Base-by-base conservation (phyloP, 176 grass and related monocot genomes). In the Phyllostachys edulis region DNA sequence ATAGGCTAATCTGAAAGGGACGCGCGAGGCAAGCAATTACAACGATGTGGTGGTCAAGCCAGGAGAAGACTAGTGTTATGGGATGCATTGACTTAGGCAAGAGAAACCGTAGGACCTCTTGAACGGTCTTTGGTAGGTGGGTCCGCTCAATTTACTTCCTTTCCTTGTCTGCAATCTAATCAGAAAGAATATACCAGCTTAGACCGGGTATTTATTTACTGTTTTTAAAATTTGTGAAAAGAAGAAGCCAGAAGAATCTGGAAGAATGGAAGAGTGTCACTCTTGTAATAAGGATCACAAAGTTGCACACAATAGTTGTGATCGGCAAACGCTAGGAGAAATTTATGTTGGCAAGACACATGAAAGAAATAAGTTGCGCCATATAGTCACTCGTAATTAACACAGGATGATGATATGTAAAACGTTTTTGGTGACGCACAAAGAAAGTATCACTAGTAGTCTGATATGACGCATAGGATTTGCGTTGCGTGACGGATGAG, bases 11-110 rank as follows among this genome's bases (percentile, higher is more conserved):
- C n/a, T 13, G 87, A 79, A 27, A 75, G 61, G 60, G 81, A 50
- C 81, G n/a, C 49, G 81, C 59, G 59, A 80, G 81, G 67, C 75
- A 56, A 73, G 56, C 27, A 40, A 18, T 61, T 4, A 17, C 3
- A 38, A 1, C 3, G 10, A 41, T 3, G 21, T 3, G 11, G 34
- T 36, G 20, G 6, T 24, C 59, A 2, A 46, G 64, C 47, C 20
- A 59, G 71, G 13, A 14, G 50, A 34, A 67, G 46, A 75, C 7
- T 6, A 1, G 5, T 6, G 67, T 54, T 63, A 71, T 41, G 73
- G 45, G 13, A 84, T 72, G 80, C 56, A 65, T 73, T 78, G 79
- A 77, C 63, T 70, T 8, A 40, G 5, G 37, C 3, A 0, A 7
- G n/a, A 42, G 20, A 39, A 63, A 76, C 54, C 67, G 42, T 72